phyloP scores from a whole-genome alignment of 345 rosid species.

The Aethionema arabicum region DNA sequence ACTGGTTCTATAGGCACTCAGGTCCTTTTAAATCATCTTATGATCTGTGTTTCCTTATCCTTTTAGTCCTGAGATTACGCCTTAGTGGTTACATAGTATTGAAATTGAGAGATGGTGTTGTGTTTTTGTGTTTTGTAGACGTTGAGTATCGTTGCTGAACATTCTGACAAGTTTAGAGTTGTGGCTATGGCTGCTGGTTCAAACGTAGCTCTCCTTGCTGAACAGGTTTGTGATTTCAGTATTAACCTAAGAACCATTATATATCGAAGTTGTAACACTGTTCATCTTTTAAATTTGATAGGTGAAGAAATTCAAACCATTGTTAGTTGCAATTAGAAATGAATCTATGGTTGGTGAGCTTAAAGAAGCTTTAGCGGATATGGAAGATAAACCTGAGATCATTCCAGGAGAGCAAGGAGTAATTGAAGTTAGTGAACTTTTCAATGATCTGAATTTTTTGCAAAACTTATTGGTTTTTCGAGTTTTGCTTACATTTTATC shows the following conservation, averaged over 20 bases:
- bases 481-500: constrained; percentile 25
- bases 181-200: constrained; percentile 98
- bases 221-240: constrained; percentile 57
- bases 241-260: not conserved
- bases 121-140: constrained; percentile 58
- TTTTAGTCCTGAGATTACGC: not conserved
- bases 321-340: constrained; percentile 74
- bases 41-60: not conserved
- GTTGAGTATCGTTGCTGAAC: constrained; percentile 83
- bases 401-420: constrained; percentile 93
- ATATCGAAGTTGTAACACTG: too few relatives aligned
- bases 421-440: constrained; percentile 53
- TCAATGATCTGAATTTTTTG: constrained; percentile 2
- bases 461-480: not conserved
- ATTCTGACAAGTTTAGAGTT: constrained; percentile 82
- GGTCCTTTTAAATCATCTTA: constrained; percentile 38
- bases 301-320: constrained; percentile 87
- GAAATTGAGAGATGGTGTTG: not conserved
- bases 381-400: constrained; percentile 84
- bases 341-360: constrained; percentile 74
- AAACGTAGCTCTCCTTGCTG: constrained; percentile 87
- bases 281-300: constrained; percentile 39
- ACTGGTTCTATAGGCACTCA: constrained; percentile 99
- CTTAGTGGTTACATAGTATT: not conserved
- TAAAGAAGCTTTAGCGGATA: constrained; percentile 75